These are phyloP conservation scores for Saccharomycopsis vini DNA, from an alignment of 805 yeast genomes.

Conservation along the genomic window DNA sequence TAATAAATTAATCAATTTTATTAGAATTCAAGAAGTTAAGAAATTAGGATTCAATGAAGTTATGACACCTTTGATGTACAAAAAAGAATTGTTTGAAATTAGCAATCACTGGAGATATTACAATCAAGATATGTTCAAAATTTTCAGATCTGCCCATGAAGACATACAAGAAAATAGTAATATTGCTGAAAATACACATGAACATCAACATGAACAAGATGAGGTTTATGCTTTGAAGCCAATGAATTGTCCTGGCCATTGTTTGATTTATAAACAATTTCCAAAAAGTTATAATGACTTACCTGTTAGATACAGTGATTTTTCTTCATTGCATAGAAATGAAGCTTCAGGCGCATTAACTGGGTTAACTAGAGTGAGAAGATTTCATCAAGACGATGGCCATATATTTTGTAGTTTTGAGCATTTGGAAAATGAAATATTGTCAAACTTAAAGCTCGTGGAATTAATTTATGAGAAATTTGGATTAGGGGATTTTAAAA, in stretches of 20 bases:
- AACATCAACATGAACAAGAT: conserved; percentile 24
- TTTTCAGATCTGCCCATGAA: conserved; percentile 42
- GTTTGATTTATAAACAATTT: conserved; percentile 65
- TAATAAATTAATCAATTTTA: conserved; percentile 68
- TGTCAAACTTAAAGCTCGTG: conserved; percentile 60
- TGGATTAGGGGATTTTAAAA: conserved; percentile 48
- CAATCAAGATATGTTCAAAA: conserved; percentile 88
- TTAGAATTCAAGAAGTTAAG: conserved; percentile 68
- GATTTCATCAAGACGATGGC: conserved; percentile 98
- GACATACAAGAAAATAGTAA: too few relatives aligned
- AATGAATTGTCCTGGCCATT: conserved; percentile 89
- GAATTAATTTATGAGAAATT: conserved; percentile 66
- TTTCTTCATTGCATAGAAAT: conserved; percentile 86
- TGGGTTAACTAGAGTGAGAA: conserved; percentile 85
- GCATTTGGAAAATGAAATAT: conserved; percentile 71
- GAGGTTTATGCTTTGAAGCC: conserved; percentile 76
- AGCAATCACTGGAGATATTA: conserved; percentile 97
- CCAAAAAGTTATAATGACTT: conserved; percentile 79
- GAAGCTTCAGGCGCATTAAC: conserved; percentile 91
- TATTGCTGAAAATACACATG: conserved; percentile 19
- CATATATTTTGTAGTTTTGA: conserved; percentile 82
- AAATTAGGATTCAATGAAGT: conserved; percentile 86
- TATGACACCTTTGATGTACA: conserved; percentile 82
- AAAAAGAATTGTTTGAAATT: conserved; percentile 73
- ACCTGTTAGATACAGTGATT: conserved; percentile 81